phyloP scores from a whole-genome alignment of 2,329 filamentous ascomycete species.

The Trichoderma sp. region DNA sequence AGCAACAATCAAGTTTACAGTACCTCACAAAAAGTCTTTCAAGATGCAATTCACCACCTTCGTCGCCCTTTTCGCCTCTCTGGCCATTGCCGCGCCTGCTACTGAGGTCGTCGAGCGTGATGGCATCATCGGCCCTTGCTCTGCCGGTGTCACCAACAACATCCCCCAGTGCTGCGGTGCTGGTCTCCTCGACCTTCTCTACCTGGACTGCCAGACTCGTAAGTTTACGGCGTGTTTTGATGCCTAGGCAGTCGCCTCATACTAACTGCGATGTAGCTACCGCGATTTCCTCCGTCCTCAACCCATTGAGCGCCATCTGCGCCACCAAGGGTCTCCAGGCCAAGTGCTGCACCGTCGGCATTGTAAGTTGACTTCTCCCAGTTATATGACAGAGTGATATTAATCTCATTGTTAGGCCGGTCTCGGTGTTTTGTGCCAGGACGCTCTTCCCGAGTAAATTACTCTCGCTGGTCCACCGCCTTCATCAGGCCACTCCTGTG shows the following conservation, averaged over 20 bases:
- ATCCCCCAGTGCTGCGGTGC: constrained; percentile 30
- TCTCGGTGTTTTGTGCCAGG: constrained; percentile 13
- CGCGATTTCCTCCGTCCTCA: not conserved
- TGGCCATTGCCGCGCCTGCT: constrained; percentile 30
- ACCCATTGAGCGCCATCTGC: constrained; percentile 6
- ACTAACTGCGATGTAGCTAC: not conserved
- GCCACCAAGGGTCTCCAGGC: not conserved
- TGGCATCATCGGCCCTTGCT: constrained; percentile 1
- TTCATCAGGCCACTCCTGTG: not conserved
- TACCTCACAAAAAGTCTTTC: not conserved
- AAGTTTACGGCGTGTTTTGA: not conserved
- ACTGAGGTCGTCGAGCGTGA: not conserved
- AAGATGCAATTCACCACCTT: constrained; percentile 33
- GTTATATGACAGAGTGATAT: not conserved
- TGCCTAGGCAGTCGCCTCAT: not conserved
- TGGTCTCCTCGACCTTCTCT: constrained; percentile 26
- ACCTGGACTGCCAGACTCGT: constrained; percentile 31
- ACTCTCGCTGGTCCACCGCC: not conserved
- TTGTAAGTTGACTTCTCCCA: constrained; percentile 2
- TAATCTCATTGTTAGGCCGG: not conserved
- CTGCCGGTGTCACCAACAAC: constrained; percentile 25
- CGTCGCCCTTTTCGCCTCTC: constrained; percentile 30
- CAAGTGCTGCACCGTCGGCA: constrained; percentile 16
- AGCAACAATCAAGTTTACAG: not conserved
- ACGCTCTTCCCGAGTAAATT: constrained; percentile 16